Evolutionary conservation across 352 stramenopile genomes (phyloP).

Genomic region (Phytophthora parvispora): DNA sequence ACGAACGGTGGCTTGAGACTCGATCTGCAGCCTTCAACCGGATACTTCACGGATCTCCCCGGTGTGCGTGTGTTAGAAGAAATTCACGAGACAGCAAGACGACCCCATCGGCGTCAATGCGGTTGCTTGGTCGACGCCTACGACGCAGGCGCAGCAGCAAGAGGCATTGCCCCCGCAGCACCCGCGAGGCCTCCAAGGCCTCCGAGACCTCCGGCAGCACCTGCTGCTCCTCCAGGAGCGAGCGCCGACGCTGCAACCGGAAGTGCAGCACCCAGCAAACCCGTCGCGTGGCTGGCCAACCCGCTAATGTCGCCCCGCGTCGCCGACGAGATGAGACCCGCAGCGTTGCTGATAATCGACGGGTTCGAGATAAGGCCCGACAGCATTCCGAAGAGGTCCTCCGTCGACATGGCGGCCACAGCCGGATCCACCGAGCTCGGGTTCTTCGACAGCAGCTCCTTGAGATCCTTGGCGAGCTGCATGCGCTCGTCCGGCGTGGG

Average conservation of each 20-base stretch:
- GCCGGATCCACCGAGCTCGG: not conserved
- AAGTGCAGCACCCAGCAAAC: not conserved
- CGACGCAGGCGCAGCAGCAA: slow-evolving; percentile 18
- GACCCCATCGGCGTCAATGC: not conserved
- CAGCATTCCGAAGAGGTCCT: slow-evolving; percentile 18
- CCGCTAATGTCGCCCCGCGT: not conserved
- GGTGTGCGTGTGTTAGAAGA: not conserved
- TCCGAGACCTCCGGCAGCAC: too few species aligned
- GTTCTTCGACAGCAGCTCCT: slow-evolving; percentile 4
- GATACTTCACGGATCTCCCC: not conserved
- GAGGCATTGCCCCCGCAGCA: too few species aligned
- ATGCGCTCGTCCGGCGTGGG: slow-evolving; percentile 5
- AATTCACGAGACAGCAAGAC: not conserved
- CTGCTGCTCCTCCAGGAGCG: too few species aligned
- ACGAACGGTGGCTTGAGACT: not conserved
- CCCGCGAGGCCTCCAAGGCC: too few species aligned
- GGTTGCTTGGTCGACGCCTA: not conserved
- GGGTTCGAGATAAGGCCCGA: slow-evolving; percentile 5
- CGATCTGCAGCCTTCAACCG: not conserved
- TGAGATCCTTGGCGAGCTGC: slow-evolving; percentile 16
- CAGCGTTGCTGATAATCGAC: not conserved
- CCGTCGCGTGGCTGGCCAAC: slow-evolving; percentile 1
- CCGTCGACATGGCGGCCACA: not conserved
- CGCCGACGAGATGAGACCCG: slow-evolving; percentile 4
- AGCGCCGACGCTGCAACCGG: not conserved